A percentile compares a stretch with the other conserved stretches of the same genome.
phyloP scores from a whole-genome alignment of 495 filamentous ascomycete species.

The Aspergillus avenaceus region DNA sequence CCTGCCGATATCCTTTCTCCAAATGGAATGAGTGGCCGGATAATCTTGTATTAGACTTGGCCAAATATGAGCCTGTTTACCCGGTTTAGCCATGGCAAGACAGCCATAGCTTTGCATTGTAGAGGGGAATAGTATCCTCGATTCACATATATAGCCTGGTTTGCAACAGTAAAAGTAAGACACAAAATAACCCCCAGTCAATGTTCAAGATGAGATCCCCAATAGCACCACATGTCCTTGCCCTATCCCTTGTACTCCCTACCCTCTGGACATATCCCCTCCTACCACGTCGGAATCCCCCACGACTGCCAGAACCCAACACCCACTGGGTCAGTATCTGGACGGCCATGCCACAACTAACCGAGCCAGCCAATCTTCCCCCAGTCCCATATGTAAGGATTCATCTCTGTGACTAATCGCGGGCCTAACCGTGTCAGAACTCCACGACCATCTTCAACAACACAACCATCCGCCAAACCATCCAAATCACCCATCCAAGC shows the following conservation, averaged over 20 bases:
- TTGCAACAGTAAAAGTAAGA: too few relatives aligned
- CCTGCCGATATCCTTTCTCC: background rate
- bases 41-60: background rate
- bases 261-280: background rate
- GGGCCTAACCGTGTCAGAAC: background rate
- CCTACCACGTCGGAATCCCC: background rate
- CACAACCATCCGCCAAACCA: slow-evolving; percentile 63
- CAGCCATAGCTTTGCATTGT: too few relatives aligned
- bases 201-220: too few relatives aligned
- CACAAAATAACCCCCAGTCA: too few relatives aligned
- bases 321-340: slow-evolving; percentile 63
- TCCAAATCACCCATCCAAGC: slow-evolving; percentile 52
- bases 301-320: background rate
- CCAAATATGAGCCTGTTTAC: too few relatives aligned
- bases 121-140: too few relatives aligned
- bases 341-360: slow-evolving; percentile 64
- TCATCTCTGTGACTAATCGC: background rate
- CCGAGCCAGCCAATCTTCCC: slow-evolving; percentile 59
- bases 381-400: slow-evolving; percentile 53
- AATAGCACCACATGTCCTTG: too few relatives aligned
- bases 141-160: too few relatives aligned
- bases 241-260: background rate
- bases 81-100: background rate
- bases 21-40: background rate
- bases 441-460: slow-evolving; percentile 36